phyloP scores from a whole-genome alignment of 768 basidiomycete genomes.

The Agaricus sinodeliciosus region DNA sequence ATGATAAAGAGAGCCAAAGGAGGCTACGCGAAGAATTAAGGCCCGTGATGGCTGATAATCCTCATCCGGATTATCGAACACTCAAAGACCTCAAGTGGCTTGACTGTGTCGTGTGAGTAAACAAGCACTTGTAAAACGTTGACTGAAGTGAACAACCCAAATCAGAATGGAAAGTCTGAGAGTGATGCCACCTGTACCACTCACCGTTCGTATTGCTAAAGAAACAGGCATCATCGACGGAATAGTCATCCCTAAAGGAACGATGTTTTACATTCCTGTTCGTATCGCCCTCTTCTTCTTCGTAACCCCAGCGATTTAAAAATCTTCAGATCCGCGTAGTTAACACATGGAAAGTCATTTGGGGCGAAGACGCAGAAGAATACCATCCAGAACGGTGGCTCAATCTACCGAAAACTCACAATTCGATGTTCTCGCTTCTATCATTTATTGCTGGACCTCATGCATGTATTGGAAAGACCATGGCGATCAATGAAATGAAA shows the following conservation, averaged over 20 bases:
- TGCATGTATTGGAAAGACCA: slow-evolving; percentile 41
- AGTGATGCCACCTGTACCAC: slow-evolving; percentile 33
- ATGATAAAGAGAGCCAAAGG: slow-evolving; percentile 40
- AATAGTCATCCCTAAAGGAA: slow-evolving; percentile 35
- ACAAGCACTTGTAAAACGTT: neutral
- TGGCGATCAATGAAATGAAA: slow-evolving; percentile 44
- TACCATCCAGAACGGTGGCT: slow-evolving; percentile 44
- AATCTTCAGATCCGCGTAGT: slow-evolving; percentile 36
- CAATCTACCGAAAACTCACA: slow-evolving; percentile 27
- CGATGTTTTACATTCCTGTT: slow-evolving; percentile 33
- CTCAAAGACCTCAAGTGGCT: slow-evolving; percentile 33
- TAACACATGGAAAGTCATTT: slow-evolving; percentile 43
- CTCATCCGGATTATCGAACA: slow-evolving; percentile 31
- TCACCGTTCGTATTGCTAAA: slow-evolving; percentile 30
- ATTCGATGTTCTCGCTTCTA: slow-evolving; percentile 30
- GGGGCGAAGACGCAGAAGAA: slow-evolving; percentile 48
- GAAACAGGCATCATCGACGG: slow-evolving; percentile 36
- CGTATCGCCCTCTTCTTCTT: neutral
- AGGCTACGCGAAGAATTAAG: slow-evolving; percentile 48
- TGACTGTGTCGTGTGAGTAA: slow-evolving; percentile 32
- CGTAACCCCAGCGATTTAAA: neutral
- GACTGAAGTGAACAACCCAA: neutral
- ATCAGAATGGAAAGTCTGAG: slow-evolving; percentile 34
- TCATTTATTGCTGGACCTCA: slow-evolving; percentile 41
- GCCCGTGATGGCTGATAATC: slow-evolving; percentile 26